Evolutionary conservation across 352 stramenopile genomes (phyloP).

Genomic region (Phytophthora sp.): DNA sequence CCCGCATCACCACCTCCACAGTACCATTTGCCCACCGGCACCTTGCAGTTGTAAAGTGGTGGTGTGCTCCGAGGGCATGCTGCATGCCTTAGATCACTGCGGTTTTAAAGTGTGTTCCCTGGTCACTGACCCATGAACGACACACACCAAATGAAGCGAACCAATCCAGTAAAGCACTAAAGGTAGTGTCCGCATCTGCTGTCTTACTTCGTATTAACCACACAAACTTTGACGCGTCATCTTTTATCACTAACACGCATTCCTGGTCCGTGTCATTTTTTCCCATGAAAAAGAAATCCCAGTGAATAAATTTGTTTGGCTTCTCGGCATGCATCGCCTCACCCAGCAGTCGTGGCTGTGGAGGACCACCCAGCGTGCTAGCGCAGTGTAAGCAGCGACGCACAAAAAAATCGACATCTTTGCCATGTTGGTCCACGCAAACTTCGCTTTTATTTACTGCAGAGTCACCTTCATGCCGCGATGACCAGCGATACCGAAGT

Average conservation of each 20-base stretch:
- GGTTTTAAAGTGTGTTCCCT: neutral
- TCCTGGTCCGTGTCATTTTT: neutral
- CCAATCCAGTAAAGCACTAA: neutral
- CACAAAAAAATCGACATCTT: conserved; percentile 26
- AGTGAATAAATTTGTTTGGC: neutral
- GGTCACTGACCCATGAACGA: neutral
- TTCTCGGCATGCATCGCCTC: neutral
- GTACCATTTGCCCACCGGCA: too few species aligned
- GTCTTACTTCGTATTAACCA: neutral
- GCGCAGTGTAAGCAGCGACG: conserved; percentile 22
- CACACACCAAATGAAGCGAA: neutral
- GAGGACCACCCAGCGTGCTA: neutral
- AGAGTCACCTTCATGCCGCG: conserved; percentile 19
- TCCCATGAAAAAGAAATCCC: neutral
- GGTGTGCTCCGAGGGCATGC: neutral
- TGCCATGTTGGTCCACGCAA: conserved; percentile 18
- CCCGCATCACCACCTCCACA: neutral
- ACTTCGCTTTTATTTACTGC: neutral
- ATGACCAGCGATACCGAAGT: conserved; percentile 30
- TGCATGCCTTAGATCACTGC: neutral
- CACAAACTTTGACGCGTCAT: neutral
- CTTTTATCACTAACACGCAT: neutral
- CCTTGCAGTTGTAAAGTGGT: conserved; percentile 1
- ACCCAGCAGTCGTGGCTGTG: conserved; percentile 6
- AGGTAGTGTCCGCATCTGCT: neutral